These are phyloP conservation scores for Acer saccharum DNA, from an alignment of 345 rosid species.

Conservation along the genomic window DNA sequence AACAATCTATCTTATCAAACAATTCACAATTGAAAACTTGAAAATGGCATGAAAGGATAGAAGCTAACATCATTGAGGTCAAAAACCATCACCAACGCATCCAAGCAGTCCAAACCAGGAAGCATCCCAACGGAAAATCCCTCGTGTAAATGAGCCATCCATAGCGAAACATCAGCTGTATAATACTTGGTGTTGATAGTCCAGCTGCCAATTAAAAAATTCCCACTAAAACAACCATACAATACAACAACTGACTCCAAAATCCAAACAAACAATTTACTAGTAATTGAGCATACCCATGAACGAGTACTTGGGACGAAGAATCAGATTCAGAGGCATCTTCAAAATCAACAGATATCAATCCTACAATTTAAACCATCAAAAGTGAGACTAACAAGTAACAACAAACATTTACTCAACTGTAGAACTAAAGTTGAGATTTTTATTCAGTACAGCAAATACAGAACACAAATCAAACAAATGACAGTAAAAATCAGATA, in stretches of 20 bases:
- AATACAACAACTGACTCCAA: neutral
- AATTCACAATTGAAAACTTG: neutral
- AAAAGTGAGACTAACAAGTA: neutral
- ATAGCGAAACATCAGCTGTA: conserved; percentile 78
- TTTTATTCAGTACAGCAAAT: neutral
- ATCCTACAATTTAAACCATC: conserved; percentile 39
- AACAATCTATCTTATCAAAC: neutral
- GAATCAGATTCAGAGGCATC: conserved; percentile 47
- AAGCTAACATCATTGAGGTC: conserved; percentile 65
- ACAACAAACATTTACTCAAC: neutral
- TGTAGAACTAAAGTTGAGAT: neutral
- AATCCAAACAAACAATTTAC: neutral
- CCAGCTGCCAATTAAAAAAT: conserved; percentile 50
- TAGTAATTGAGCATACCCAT: conserved; percentile 32
- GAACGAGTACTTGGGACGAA: conserved; percentile 40
- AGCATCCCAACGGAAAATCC: conserved; percentile 41
- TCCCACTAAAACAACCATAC: neutral
- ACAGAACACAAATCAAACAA: neutral
- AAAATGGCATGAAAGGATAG: neutral
- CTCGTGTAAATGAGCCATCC: conserved; percentile 66
- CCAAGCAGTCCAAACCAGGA: conserved; percentile 33
- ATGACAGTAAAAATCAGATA: neutral
- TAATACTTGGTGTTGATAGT: conserved; percentile 85
- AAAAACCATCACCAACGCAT: conserved; percentile 86
- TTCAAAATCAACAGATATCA: conserved; percentile 61